phyloP scores from a whole-genome alignment of 495 filamentous ascomycete genomes.

The Xylaria sp. region DNA sequence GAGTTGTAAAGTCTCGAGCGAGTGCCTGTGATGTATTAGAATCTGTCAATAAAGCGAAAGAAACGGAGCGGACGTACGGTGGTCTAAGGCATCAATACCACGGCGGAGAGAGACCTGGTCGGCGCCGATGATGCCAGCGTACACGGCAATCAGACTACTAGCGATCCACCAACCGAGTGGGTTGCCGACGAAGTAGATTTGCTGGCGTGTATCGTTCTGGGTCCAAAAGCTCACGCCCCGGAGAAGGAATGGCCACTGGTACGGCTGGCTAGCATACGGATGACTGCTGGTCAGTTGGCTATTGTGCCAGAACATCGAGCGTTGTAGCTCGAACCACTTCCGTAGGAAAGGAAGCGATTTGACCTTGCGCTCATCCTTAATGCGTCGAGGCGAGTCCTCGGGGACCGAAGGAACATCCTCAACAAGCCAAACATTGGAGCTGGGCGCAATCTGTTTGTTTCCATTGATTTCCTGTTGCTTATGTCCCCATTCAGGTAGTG shows the following conservation, averaged over 20 bases:
- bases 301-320: constrained; percentile 99
- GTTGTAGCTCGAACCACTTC: constrained; percentile 96
- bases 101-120: constrained; percentile 92
- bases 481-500: constrained; percentile 94
- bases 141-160: constrained; percentile 89
- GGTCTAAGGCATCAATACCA: constrained; percentile 91
- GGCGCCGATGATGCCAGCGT: constrained; percentile 87
- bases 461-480: constrained; percentile 99
- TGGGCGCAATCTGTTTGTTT: constrained; percentile 92
- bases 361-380: constrained; percentile 74
- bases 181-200: constrained; percentile 99
- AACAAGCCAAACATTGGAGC: constrained; percentile 92
- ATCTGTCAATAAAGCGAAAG: constrained; percentile 5
- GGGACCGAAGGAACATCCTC: constrained; percentile 87
- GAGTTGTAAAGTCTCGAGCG: constrained; percentile 96
- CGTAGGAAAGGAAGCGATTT: constrained; percentile 86
- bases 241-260: constrained; percentile 96
- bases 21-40: constrained; percentile 64
- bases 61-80: constrained; percentile 68
- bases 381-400: constrained; percentile 69
- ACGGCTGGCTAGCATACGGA: constrained; percentile 92
- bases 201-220: constrained; percentile 91
- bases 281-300: constrained; percentile 96
- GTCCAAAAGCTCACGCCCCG: constrained; percentile 99
- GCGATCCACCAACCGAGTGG: constrained; percentile 98